Base-by-base conservation (phyloP, 805 yeast species). In the Schwanniomyces vanrijiae region DNA sequence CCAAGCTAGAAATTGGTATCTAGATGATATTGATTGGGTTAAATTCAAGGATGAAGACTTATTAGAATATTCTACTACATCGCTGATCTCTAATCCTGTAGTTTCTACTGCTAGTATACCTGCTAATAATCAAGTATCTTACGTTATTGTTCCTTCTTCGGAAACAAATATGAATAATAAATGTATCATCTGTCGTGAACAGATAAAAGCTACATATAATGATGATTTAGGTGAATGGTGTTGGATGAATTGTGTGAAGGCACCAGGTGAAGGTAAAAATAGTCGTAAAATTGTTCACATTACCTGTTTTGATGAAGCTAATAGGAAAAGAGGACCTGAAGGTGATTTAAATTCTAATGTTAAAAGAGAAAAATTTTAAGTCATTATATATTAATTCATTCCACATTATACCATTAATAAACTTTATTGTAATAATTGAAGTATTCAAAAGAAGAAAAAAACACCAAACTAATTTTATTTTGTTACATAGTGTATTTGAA, bases 1-100 rank as follows among this genome's bases (percentile, higher is more conserved):
- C 38, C 91, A 88, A 61, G 84, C 88, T 37, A 73, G 97, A 56
- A 78, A 83, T 55, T 91, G 96, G 96, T 91, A 83, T 62, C 67
- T 90, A 49, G 83, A 82, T 51, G 86, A 81, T 51, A 72, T 75
- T 20, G 83, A 82, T 38, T 90, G 96, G 92, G 77, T 80, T 22
- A 75, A 76, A 20, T 89, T 87, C 69, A 82, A 80, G 49, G 96
- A 90, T 59, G 90, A 82, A 24, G 66, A 64, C 24, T 62, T 73
- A 43, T 62, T 71, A 40, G 77, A 73, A 50, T 72, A 59, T 49
- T 53, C 65, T 22, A 57, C 64, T 18, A 44, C 52, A 11, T 47
- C 25, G 16, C 19, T 31, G 20, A 25, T 49, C 41, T 19, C 31
- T 19, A 42, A 43, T 21, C 37, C 45, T 14, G 33, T 42, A 14